A percentile compares a stretch with the other conserved stretches of the same genome.
Conservation (phyloP, 2,329 filamentous ascomycete species). For the Fusarium camptoceras region DNA sequence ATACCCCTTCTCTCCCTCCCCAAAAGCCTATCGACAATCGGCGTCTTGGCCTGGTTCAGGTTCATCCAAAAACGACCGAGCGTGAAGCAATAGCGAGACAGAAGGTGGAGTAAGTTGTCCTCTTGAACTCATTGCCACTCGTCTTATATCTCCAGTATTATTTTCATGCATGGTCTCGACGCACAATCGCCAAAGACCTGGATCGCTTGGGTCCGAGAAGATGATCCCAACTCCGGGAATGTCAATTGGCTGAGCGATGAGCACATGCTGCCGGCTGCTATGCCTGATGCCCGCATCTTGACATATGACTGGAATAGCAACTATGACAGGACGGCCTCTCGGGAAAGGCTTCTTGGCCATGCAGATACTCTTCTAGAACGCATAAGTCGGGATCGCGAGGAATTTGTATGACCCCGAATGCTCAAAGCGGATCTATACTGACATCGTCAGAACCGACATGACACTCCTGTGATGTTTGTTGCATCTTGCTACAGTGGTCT, state of each 20-base stretch:
- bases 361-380: neutral
- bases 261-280: neutral
- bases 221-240: neutral
- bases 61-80: too few relatives aligned
- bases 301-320: neutral
- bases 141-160: neutral
- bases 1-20: too few relatives aligned
- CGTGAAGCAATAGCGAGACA: too few relatives aligned
- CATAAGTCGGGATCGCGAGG: neutral
- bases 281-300: neutral
- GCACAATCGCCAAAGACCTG: neutral
- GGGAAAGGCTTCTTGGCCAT: neutral
- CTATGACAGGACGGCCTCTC: neutral
- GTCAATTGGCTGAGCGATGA: neutral
- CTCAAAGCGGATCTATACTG: neutral
- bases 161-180: neutral
- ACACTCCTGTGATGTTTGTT: neutral
- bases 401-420: accelerated
- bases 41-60: too few relatives aligned
- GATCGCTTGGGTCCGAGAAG: neutral
- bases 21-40: too few relatives aligned
- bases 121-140: neutral
- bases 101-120: neutral
- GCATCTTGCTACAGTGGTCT: neutral
- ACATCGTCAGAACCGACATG: neutral